A percentile compares a stretch with the other conserved stretches of the same genome.
These are phyloP conservation scores for Tricholoma bakamatsutake DNA, from an alignment of 768 basidiomycete genomes.

Conservation along the genomic window DNA sequence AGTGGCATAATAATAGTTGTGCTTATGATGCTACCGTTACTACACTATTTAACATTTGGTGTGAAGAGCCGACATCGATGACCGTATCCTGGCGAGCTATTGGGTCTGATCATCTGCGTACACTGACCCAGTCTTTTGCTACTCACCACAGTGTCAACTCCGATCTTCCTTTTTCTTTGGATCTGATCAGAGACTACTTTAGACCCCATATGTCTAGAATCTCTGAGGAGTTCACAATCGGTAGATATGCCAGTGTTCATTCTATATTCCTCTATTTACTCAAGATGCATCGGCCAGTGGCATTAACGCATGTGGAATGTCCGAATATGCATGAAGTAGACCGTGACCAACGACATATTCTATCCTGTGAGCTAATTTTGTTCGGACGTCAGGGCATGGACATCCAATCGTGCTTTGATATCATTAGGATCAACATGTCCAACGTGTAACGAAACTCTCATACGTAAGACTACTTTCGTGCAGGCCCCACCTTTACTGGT, in stretches of 20 bases:
- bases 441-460: too few species aligned
- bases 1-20: conserved; percentile 2
- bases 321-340: background rate
- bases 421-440: too few species aligned
- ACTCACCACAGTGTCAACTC: background rate
- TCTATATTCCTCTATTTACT: background rate
- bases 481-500: too few species aligned
- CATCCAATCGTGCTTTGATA: too few species aligned
- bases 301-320: background rate
- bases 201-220: background rate
- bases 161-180: background rate
- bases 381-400: too few species aligned
- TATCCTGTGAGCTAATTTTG: too few species aligned
- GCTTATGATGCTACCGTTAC: background rate
- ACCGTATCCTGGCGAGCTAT: background rate
- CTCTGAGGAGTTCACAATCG: background rate
- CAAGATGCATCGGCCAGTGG: background rate
- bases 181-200: conserved; percentile 1
- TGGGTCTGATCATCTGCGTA: background rate
- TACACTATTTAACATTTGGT: conserved; percentile 2
- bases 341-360: too few species aligned
- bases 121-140: background rate
- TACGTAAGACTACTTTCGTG: too few species aligned
- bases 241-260: background rate
- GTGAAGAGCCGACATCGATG: background rate